Evolutionary conservation across 306 rosid genomes (phyloP).

Genomic region (Mucuna pruriens): DNA sequence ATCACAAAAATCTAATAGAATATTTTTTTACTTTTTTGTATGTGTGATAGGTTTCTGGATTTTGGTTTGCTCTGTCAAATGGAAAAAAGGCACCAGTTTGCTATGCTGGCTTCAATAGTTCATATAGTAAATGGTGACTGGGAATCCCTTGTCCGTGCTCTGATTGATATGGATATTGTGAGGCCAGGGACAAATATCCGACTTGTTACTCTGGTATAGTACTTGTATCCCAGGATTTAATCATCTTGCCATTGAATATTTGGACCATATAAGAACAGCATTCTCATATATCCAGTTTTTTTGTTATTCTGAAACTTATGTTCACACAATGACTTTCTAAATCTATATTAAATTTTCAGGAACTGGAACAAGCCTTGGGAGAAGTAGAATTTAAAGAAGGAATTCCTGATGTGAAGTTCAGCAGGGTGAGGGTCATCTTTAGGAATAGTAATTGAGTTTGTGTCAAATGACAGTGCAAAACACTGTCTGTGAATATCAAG

Average conservation of each 20-base stretch:
- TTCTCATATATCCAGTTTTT: constrained; percentile 17
- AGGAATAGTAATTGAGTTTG: constrained; percentile 28
- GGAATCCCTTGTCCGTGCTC: constrained; percentile 81
- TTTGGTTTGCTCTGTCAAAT: constrained; percentile 97
- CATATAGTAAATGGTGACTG: constrained; percentile 98
- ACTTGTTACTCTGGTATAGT: constrained; percentile 71
- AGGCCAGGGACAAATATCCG: constrained; percentile 87
- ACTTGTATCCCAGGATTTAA: constrained; percentile 37
- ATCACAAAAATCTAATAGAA: neutral
- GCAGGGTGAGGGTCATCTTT: constrained; percentile 73
- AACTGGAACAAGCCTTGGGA: constrained; percentile 87
- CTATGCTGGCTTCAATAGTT: constrained; percentile 96
- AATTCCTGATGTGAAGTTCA: constrained; percentile 94
- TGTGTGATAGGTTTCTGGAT: constrained; percentile 78
- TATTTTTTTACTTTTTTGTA: constrained; percentile 23
- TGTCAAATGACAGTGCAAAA: constrained; percentile 20
- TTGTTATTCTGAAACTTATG: constrained; percentile 25
- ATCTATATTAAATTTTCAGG: constrained; percentile 61
- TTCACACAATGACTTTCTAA: constrained; percentile 21
- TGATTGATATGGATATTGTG: constrained; percentile 84
- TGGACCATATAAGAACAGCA: constrained; percentile 22
- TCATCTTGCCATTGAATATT: constrained; percentile 31
- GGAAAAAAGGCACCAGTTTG: constrained; percentile 91
- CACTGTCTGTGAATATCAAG: constrained; percentile 4
- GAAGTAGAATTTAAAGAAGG: constrained; percentile 87